These are phyloP conservation scores for Coemansia sp. DNA, from an alignment of 192 early-diverging fungal genomes.

Conservation along the genomic window DNA sequence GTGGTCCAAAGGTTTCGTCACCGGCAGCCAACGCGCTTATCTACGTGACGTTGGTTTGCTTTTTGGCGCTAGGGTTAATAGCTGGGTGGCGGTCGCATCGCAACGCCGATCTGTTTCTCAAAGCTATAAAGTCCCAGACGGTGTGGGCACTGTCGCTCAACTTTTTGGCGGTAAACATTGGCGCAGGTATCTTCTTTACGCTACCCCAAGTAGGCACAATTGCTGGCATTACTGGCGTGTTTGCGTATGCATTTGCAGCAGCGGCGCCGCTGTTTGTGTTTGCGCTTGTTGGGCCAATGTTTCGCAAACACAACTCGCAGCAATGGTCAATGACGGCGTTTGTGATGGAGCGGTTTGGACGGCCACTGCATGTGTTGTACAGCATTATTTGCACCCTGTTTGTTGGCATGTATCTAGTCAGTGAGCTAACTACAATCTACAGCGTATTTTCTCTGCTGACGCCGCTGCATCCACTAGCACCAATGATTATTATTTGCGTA, in stretches of 20 bases:
- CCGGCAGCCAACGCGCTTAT: slow-evolving; percentile 56
- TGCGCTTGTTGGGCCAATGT: slow-evolving; percentile 57
- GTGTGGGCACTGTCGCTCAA: slow-evolving; percentile 52
- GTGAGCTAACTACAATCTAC: slow-evolving; percentile 66
- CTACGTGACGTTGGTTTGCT: slow-evolving; percentile 54
- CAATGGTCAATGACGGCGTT: slow-evolving; percentile 68
- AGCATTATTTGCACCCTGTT: slow-evolving; percentile 60
- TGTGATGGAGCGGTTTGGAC: slow-evolving; percentile 62
- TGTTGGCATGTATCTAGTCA: slow-evolving; percentile 61
- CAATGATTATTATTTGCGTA: slow-evolving; percentile 58
- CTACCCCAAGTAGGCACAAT: slow-evolving; percentile 64
- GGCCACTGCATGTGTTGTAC: slow-evolving; percentile 56
- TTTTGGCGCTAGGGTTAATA: slow-evolving; percentile 55
- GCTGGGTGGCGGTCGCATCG: slow-evolving; percentile 54
- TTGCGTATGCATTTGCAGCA: slow-evolving; percentile 64
- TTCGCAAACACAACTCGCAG: slow-evolving; percentile 58
- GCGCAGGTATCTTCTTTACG: slow-evolving; percentile 63
- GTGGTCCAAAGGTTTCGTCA: slow-evolving; percentile 33
- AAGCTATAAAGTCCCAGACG: slow-evolving; percentile 53
- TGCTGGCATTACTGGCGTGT: slow-evolving; percentile 63
- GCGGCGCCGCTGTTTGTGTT: slow-evolving; percentile 61
- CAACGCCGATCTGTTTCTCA: slow-evolving; percentile 55
- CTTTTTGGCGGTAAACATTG: slow-evolving; percentile 57
- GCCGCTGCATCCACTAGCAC: slow-evolving; percentile 56
- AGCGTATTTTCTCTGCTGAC: slow-evolving; percentile 57